Conservation (phyloP, 352 stramenopile genomes). For the Phytophthora quininea region DNA sequence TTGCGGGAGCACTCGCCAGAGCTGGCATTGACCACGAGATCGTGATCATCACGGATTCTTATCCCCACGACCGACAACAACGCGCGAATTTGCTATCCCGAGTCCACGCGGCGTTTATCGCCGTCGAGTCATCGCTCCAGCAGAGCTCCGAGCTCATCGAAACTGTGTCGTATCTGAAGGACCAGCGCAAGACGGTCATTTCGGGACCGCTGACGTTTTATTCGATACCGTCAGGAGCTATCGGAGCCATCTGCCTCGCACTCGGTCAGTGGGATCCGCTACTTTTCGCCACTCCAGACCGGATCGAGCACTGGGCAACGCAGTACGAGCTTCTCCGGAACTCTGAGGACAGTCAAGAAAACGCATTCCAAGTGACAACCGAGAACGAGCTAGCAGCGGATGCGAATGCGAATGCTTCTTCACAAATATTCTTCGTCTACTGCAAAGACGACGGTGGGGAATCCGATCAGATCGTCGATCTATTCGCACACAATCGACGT, state of each 20-base stretch:
- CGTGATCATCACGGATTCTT: constrained; percentile 45
- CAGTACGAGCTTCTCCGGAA: constrained; percentile 28
- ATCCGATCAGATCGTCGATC: constrained; percentile 3
- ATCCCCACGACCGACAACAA: constrained; percentile 38
- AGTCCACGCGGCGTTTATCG: constrained; percentile 42
- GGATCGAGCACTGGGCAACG: constrained; percentile 21
- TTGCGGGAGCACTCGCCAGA: background rate
- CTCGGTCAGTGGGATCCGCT: constrained; percentile 45
- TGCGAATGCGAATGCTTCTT: too few relatives aligned
- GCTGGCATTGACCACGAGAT: constrained; percentile 10
- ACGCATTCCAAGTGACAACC: background rate
- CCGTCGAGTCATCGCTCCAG: constrained; percentile 48
- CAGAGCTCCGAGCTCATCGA: constrained; percentile 38
- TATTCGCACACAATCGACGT: constrained; percentile 20
- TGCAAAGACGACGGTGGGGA: constrained; percentile 16
- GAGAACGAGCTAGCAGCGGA: too few relatives aligned
- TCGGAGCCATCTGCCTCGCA: constrained; percentile 53
- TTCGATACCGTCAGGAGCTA: constrained; percentile 45
- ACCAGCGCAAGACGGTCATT: constrained; percentile 43
- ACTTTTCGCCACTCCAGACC: constrained; percentile 31
- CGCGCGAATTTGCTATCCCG: constrained; percentile 34
- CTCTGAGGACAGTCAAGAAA: constrained; percentile 9
- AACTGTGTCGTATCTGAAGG: constrained; percentile 60
- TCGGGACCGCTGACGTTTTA: constrained; percentile 47
- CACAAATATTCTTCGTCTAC: constrained; percentile 23